Evolutionary conservation across 2,329 filamentous ascomycete species (phyloP).

Genomic region (Zymoseptoria passerinii): DNA sequence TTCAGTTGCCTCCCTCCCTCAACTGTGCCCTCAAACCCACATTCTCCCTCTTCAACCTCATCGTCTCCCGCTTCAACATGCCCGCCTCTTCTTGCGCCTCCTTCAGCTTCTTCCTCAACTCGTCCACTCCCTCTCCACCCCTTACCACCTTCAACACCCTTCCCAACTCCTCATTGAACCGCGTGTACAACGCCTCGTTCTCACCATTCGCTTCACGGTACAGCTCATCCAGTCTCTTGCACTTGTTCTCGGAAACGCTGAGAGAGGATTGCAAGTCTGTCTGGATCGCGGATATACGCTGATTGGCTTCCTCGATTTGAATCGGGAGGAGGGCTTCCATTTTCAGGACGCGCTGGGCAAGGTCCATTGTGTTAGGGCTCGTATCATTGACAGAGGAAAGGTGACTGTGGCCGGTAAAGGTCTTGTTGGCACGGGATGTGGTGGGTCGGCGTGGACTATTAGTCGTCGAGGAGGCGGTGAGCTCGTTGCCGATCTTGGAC

Average conservation of each 20-base stretch:
- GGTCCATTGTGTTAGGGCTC: slow-evolving; percentile 31
- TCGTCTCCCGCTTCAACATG: slow-evolving; percentile 76
- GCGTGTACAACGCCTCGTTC: slow-evolving; percentile 86
- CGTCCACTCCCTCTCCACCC: slow-evolving; percentile 69
- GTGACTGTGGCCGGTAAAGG: slow-evolving; percentile 13
- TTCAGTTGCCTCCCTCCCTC: slow-evolving; percentile 27
- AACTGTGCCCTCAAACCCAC: slow-evolving; percentile 52
- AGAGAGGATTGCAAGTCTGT: slow-evolving; percentile 65
- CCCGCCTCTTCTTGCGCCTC: slow-evolving; percentile 70
- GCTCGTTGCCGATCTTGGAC: slow-evolving; percentile 70
- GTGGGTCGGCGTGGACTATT: slow-evolving; percentile 9
- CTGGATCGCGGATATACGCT: slow-evolving; percentile 56
- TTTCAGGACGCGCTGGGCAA: slow-evolving; percentile 51
- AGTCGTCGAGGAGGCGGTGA: slow-evolving; percentile 41
- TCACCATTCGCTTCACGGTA: slow-evolving; percentile 83
- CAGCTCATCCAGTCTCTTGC: slow-evolving; percentile 74
- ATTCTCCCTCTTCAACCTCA: slow-evolving; percentile 72
- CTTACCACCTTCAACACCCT: slow-evolving; percentile 71
- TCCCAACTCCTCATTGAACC: slow-evolving; percentile 82
- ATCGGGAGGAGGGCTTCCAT: slow-evolving; percentile 61
- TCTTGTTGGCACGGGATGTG: slow-evolving; percentile 13
- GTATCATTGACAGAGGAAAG: slow-evolving; percentile 8
- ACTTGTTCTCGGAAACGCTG: slow-evolving; percentile 64
- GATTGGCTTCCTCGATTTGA: slow-evolving; percentile 50
- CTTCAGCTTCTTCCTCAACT: slow-evolving; percentile 61